A percentile compares a stretch with the other conserved stretches of the same genome.
phyloP scores from a whole-genome alignment of 164 flowering plant species.

The Stephania yunnanensis region DNA sequence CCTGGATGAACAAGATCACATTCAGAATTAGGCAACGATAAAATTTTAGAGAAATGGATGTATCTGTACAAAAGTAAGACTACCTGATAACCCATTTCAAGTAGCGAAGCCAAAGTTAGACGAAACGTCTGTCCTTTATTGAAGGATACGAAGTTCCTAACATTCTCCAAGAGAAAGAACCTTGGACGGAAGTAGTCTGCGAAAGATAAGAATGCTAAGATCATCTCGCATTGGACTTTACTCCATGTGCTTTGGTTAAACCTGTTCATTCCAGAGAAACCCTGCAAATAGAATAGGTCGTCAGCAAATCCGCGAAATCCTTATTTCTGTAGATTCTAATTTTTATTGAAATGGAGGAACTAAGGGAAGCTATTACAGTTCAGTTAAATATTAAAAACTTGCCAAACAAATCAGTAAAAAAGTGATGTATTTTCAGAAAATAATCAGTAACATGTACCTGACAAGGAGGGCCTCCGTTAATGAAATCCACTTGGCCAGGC shows the following conservation, averaged over 20 bases:
- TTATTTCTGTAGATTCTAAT: background rate
- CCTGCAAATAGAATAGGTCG: constrained; percentile 39
- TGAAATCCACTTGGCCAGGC: constrained; percentile 95
- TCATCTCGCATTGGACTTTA: constrained; percentile 96
- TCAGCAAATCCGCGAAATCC: background rate
- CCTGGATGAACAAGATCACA: constrained; percentile 31
- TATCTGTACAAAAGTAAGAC: background rate
- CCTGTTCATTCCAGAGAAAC: constrained; percentile 96
- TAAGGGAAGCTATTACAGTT: background rate
- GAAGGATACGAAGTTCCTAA: constrained; percentile 78
- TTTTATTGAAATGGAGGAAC: background rate
- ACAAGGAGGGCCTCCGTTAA: constrained; percentile 98
- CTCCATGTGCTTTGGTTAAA: constrained; percentile 94
- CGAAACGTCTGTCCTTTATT: constrained; percentile 96
- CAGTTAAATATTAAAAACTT: background rate
- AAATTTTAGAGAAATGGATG: background rate
- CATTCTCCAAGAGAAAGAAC: constrained; percentile 87
- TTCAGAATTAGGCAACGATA: background rate
- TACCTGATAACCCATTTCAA: constrained; percentile 99
- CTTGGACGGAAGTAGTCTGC: constrained; percentile 86
- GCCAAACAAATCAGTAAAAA: background rate
- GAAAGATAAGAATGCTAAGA: constrained; percentile 84
- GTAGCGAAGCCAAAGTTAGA: constrained; percentile 78
- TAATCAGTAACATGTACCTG: constrained; percentile 38
- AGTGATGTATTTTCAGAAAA: background rate